Evolutionary conservation across 1,139 yeast species (phyloP).

Genomic region (Protomyces gravidus): DNA sequence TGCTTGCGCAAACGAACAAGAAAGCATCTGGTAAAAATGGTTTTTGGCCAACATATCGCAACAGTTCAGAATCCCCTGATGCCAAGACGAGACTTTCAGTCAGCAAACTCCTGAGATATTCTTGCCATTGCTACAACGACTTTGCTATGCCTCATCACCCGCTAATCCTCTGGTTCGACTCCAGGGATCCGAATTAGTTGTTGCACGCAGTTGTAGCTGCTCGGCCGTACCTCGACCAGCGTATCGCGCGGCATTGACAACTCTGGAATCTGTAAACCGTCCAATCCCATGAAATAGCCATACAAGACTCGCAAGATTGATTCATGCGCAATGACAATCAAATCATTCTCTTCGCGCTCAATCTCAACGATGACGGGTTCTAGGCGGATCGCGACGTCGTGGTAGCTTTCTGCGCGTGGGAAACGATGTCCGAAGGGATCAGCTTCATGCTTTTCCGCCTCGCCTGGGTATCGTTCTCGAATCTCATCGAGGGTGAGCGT

Average conservation of each 20-base stretch:
- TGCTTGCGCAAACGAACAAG: no score
- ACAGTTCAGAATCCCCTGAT: no score
- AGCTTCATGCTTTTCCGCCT: constrained; percentile 56
- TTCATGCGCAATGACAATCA: constrained; percentile 88
- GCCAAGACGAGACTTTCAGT: no score
- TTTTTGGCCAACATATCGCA: no score
- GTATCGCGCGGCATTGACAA: constrained; percentile 18
- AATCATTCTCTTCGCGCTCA: constrained; percentile 68
- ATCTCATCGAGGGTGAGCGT: constrained; percentile 61
- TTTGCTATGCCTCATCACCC: no score
- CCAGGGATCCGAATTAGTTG: background rate
- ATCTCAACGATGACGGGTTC: constrained; percentile 71
- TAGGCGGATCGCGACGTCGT: constrained; percentile 87
- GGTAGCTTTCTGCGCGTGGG: constrained; percentile 90
- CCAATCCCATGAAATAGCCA: constrained; percentile 90
- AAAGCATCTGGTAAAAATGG: no score
- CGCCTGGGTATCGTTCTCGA: constrained; percentile 58
- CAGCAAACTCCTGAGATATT: no score
- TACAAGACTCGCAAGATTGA: constrained; percentile 81
- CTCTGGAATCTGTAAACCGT: constrained; percentile 63
- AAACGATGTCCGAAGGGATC: constrained; percentile 93
- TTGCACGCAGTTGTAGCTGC: constrained; percentile 1
- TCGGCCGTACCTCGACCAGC: constrained; percentile 27
- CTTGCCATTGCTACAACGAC: no score
- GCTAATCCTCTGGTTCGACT: background rate